Evolutionary conservation across 352 stramenopile species (phyloP), one percentile per base, ranked within the genome.

Genomic region (Phytophthora crassamura): DNA sequence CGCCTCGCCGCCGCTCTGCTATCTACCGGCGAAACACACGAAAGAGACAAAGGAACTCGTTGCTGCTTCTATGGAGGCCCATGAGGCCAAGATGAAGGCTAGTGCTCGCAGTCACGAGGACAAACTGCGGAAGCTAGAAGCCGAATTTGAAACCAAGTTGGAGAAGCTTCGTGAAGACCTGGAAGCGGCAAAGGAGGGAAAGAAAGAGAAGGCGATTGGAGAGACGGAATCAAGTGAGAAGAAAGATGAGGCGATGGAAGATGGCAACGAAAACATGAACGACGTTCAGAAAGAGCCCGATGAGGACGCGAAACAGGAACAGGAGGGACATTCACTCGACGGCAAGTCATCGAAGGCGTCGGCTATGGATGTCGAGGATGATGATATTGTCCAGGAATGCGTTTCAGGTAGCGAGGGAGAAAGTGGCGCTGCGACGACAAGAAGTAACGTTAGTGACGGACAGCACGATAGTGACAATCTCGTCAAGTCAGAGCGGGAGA

Each of bases 31-130:
- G 34, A 88, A 80, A 33, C 83, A 90, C 64, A 94, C 84, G 15
- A 90, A 93, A 42, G 86, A 94, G 49, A 92, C 80, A 1, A 75
- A 90, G 16, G 86, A 90, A 42, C 59, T 94, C 2, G 67, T 94
- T 14, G 80, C 77, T 33, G 84, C 84, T 7, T 90, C 82, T 0
- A 75, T 82, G 50, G 86, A 94, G 54, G 86, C 84, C 14, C 59
- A 84, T 25, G 75, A 91, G 56, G 84, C 84, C n/a, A 94, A 91
- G 62, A 63, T 75, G 47, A 74, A 80, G 48, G 36, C 57, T 10
- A 73, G 61, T 16, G 48, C 64, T n/a, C 73, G 71, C 10, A 77
- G 75, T 20, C 71, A 85, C 33, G 64, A 90, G 25, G 67, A 59
- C 40, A 82, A 80, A 45, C 36, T 92, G 34, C 69, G 73, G 18